Evolutionary conservation across 2,329 filamentous ascomycete species (phyloP).

Genomic region (Dothiorella sarmentorum): DNA sequence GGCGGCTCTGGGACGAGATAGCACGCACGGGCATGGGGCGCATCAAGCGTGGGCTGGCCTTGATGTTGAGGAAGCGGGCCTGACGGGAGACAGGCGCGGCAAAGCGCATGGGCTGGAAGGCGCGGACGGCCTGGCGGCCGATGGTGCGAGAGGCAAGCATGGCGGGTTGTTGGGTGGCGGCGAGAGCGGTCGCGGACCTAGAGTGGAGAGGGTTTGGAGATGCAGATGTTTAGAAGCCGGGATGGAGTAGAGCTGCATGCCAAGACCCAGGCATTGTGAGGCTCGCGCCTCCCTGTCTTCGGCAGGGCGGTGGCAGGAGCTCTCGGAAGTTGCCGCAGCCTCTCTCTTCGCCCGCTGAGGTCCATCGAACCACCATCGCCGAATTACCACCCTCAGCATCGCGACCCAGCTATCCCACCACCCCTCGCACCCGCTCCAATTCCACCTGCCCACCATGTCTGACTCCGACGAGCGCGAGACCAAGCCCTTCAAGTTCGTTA

Average conservation of each 20-base stretch:
- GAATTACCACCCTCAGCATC: conserved; percentile 22
- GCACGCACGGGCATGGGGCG: conserved; percentile 67
- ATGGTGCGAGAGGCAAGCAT: conserved; percentile 40
- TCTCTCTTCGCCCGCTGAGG: conserved; percentile 15
- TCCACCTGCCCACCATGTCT: conserved; percentile 69
- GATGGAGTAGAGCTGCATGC: conserved; percentile 1
- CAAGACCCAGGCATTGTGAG: conserved; percentile 1
- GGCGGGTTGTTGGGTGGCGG: no score
- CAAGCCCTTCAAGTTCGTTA: conserved; percentile 99
- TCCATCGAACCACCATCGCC: conserved; percentile 14
- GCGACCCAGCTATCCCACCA: conserved; percentile 26
- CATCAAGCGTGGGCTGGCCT: conserved; percentile 44
- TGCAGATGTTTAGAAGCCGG: conserved; percentile 12
- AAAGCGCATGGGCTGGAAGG: conserved; percentile 18
- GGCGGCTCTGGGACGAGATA: background rate
- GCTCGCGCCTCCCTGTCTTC: background rate
- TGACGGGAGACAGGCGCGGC: conserved; percentile 16
- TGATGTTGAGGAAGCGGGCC: conserved; percentile 37
- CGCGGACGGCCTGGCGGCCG: conserved; percentile 31
- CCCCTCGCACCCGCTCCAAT: conserved; percentile 28
- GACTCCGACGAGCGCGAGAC: conserved; percentile 85
- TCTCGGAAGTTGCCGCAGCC: conserved; percentile 11
- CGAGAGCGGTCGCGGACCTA: no score
- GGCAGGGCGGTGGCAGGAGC: conserved; percentile 6
- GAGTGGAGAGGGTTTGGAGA: conserved; percentile 29